phyloP scores from a whole-genome alignment of 225 moss, liverwort and hornwort genomes.

The Pseudoscleropodium purum region DNA sequence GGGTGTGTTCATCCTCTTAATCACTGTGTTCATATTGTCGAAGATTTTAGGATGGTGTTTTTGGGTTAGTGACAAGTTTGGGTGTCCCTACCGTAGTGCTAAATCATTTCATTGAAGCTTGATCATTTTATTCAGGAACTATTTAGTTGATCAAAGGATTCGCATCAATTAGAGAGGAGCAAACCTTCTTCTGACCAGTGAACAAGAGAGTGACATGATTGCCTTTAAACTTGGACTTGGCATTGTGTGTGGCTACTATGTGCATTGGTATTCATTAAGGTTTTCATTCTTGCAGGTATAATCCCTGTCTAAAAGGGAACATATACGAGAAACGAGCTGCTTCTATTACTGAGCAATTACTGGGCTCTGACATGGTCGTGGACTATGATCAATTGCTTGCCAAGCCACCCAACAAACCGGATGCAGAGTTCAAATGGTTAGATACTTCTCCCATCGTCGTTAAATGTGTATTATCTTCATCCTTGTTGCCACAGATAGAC shows the following conservation, averaged over 20 bases:
- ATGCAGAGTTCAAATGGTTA: constrained; percentile 92
- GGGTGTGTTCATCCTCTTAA: background rate
- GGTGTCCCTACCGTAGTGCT: background rate
- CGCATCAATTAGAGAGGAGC: background rate
- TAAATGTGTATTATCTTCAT: background rate
- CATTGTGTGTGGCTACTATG: background rate
- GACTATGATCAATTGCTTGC: constrained; percentile 92
- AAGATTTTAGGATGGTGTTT: background rate
- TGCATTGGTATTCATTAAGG: background rate
- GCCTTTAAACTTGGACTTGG: background rate
- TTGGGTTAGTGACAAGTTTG: background rate
- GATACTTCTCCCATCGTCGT: background rate
- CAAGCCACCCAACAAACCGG: constrained; percentile 79
- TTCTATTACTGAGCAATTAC: constrained; percentile 66
- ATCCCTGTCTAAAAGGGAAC: constrained; percentile 46
- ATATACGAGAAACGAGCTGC: constrained; percentile 77
- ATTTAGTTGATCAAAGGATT: background rate
- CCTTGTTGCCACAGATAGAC: background rate
- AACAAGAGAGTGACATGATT: background rate
- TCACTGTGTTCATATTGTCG: background rate
- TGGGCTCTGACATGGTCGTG: constrained; percentile 67
- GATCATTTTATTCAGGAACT: background rate
- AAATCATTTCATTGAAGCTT: background rate
- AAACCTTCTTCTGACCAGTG: background rate
- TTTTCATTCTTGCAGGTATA: constrained; percentile 40